A percentile compares a stretch with the other conserved stretches of the same genome.
Conservation (phyloP, 331 rosid genomes). For the Rhamnella rubrinervis region DNA sequence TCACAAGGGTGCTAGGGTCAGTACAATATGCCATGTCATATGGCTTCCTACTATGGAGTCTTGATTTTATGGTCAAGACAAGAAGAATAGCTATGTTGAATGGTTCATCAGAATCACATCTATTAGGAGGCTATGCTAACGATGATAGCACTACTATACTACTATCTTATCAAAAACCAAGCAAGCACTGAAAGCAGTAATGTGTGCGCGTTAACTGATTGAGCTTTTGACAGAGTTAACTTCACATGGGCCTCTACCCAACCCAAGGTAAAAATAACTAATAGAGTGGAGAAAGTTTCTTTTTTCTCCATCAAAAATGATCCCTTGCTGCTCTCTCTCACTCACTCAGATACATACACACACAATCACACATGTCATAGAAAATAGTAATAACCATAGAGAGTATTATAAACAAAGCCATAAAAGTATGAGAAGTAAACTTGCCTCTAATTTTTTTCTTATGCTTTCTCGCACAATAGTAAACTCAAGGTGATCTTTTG, state of each 20-base stretch:
- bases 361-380: neutral
- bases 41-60: neutral
- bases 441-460: constrained; percentile 78
- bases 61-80: neutral
- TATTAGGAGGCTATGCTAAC: neutral
- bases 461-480: constrained; percentile 85
- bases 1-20: neutral
- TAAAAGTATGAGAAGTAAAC: constrained; percentile 15
- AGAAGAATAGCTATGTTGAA: neutral
- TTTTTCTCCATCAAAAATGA: neutral
- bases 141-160: neutral
- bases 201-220: neutral
- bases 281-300: neutral
- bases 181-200: neutral
- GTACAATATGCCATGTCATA: neutral
- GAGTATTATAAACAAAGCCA: neutral
- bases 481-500: constrained; percentile 87
- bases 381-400: neutral
- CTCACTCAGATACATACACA: too few relatives aligned
- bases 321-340: neutral
- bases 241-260: neutral
- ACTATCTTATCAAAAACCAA: neutral
- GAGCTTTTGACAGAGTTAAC: neutral
- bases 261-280: neutral
- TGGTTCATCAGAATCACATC: neutral